phyloP scores from a whole-genome alignment of 176 grass and related monocot genomes.

The Alopecurus myosuroides region DNA sequence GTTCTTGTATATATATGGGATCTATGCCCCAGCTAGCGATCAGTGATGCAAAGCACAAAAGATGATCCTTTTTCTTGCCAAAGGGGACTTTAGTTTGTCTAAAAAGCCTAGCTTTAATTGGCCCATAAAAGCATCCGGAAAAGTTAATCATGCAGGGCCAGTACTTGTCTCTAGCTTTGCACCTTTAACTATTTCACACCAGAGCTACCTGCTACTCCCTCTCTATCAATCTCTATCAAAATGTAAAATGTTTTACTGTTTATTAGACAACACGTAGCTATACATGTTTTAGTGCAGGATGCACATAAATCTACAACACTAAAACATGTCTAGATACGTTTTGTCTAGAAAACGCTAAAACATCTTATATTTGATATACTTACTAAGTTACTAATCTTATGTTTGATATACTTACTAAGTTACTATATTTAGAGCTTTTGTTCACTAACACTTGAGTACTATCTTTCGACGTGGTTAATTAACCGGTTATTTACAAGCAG shows the following conservation, averaged over 20 bases:
- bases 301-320: no score
- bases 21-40: conserved; percentile 38
- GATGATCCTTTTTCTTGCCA: conserved; percentile 31
- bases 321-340: no score
- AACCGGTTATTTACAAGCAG: conserved; percentile 23
- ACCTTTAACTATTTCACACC: conserved; percentile 36
- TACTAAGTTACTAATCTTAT: no score
- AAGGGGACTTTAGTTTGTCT: conserved; percentile 39
- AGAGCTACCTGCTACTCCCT: conserved; percentile 12
- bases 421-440: conserved; percentile 14
- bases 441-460: conserved; percentile 13
- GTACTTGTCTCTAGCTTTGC: conserved; percentile 42
- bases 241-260: no score
- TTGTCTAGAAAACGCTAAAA: no score
- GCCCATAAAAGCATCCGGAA: conserved; percentile 37
- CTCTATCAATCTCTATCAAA: no score
- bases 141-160: conserved; percentile 54
- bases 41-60: conserved; percentile 36
- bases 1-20: conserved; percentile 31
- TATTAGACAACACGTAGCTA: no score
- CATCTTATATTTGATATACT: no score
- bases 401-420: no score
- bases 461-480: neutral
- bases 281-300: no score
- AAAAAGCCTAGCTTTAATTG: conserved; percentile 35